These are phyloP conservation scores for Excoecaria agallocha DNA, from an alignment of 345 rosid species.

Conservation along the genomic window DNA sequence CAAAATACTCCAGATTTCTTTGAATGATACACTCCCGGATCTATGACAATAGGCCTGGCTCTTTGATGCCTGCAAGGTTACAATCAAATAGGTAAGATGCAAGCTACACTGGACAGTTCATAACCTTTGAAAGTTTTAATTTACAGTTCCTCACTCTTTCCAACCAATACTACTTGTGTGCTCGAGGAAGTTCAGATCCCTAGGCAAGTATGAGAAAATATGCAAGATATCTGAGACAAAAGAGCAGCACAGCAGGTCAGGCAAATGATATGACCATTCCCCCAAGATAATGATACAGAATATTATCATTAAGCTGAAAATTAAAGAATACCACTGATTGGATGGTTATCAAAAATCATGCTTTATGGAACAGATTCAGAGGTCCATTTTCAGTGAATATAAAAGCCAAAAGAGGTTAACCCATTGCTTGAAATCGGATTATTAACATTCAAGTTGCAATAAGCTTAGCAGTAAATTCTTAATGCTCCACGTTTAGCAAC, in stretches of 20 bases:
- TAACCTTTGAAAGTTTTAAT: conserved; percentile 2
- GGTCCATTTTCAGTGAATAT: neutral
- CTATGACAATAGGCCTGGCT: conserved; percentile 84
- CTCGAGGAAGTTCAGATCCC: conserved; percentile 89
- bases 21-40: conserved; percentile 85
- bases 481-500: neutral
- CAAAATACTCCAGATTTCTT: conserved; percentile 80
- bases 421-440: neutral
- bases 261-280: neutral
- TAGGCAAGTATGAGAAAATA: conserved; percentile 84
- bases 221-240: conserved; percentile 79
- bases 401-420: neutral
- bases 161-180: conserved; percentile 86
- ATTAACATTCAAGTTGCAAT: neutral
- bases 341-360: neutral
- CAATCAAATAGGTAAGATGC: neutral
- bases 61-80: conserved; percentile 52
- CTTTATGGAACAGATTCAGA: neutral
- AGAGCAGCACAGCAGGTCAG: conserved; percentile 18
- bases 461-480: neutral
- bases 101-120: conserved; percentile 3
- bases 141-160: conserved; percentile 79
- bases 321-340: neutral
- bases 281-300: neutral
- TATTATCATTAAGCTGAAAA: neutral